Percentiles rank a stretch among this genome's conserved stretches.
Evolutionary conservation across 176 grass and related monocot genomes (phyloP).

Genomic region (Luzula sylvatica): DNA sequence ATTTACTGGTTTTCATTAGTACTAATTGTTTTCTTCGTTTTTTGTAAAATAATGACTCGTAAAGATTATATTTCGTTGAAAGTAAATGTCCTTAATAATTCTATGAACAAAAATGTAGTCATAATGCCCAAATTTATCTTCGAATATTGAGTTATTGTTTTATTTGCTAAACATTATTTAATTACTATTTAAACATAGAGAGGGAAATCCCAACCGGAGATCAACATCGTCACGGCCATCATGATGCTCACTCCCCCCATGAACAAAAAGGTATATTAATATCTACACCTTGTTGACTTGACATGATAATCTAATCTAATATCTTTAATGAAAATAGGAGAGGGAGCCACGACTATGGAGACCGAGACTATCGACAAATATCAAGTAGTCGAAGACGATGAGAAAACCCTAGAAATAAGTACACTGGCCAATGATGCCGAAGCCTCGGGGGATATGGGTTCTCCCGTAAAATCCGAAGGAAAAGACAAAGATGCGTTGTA

Average conservation of each 20-base stretch:
- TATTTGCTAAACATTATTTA: too few relatives aligned
- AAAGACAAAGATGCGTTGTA: slow-evolving; percentile 1
- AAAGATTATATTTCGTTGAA: background rate
- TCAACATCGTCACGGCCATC: too few relatives aligned
- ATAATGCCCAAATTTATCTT: background rate
- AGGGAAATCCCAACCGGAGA: too few relatives aligned
- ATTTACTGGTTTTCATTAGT: background rate
- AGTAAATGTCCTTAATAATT: background rate
- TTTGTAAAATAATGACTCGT: background rate
- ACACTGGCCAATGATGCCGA: slow-evolving; percentile 11
- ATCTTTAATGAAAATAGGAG: background rate
- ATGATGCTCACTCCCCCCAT: too few relatives aligned
- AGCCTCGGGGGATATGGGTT: background rate
- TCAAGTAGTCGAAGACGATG: slow-evolving; percentile 14
- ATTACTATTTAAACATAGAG: too few relatives aligned
- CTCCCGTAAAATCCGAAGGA: background rate
- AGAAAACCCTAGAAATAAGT: slow-evolving; percentile 16
- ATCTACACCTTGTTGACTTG: background rate
- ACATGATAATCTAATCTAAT: background rate
- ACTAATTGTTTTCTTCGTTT: background rate
- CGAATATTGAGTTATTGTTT: too few relatives aligned
- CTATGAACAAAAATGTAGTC: background rate
- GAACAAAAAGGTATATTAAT: background rate
- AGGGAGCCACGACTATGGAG: background rate
- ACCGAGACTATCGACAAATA: slow-evolving; percentile 18